Evolutionary conservation across 345 rosid genomes (phyloP).

Genomic region (Acer campestre): DNA sequence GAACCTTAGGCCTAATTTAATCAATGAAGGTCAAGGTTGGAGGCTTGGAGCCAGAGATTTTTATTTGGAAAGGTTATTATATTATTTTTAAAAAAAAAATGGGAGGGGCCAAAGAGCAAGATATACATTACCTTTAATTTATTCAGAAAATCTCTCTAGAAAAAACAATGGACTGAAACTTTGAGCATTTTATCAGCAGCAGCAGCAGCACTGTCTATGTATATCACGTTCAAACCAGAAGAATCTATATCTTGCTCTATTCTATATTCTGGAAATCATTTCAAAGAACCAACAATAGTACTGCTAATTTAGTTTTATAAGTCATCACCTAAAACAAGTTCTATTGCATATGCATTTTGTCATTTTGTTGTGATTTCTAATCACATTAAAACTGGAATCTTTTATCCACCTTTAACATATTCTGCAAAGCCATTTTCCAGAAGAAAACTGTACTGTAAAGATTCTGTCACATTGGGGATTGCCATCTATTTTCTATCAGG

Average conservation of each 20-base stretch:
- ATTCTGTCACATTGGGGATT: not conserved
- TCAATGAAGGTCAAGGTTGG: too few species aligned
- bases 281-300: not conserved
- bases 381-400: conserved; percentile 9
- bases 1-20: too few species aligned
- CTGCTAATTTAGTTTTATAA: not conserved
- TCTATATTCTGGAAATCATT: conserved; percentile 12
- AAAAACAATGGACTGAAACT: not conserved
- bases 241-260: conserved; percentile 19
- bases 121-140: conserved; percentile 11
- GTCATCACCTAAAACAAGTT: not conserved
- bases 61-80: too few species aligned
- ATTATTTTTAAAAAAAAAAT: too few species aligned
- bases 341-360: conserved; percentile 15
- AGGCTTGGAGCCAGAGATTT: too few species aligned
- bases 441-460: not conserved
- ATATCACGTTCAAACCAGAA: conserved; percentile 14
- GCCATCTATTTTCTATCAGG: too few species aligned
- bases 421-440: conserved; percentile 15
- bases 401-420: conserved; percentile 19
- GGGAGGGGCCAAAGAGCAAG: too few species aligned
- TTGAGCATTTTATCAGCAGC: conserved; percentile 14
- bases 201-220: not conserved
- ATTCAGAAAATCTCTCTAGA: conserved; percentile 15
- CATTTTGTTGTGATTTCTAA: not conserved